Evolutionary conservation across 1,139 yeast species (phyloP), one percentile per base, ranked within the genome.

Genomic region (Debaryomyces coudertii): DNA sequence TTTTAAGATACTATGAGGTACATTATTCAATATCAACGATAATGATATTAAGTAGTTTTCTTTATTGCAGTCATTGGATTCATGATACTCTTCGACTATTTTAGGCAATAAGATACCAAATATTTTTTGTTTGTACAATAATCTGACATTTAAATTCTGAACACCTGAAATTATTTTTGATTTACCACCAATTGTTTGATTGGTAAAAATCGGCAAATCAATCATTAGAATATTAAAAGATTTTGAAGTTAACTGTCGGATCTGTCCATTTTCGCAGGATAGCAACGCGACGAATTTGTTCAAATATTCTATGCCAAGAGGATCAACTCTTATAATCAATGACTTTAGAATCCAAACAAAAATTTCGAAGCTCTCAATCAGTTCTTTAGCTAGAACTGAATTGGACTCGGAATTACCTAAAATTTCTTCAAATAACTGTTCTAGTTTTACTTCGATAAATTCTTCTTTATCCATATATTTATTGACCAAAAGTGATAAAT

Each of bases 81-180:
- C 43, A 24, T 53, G 44, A n/a, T 52, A 79, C n/a, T 68, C 67
- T 0, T 61, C 56, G 11, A 80, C 71, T 34, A 85, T 58, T 40
- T 62, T 65, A 1, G 83, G 83, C 18, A 84, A 69, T 3, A 83
- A 69, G 7, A 73, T 68, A 47, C 80, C 80, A 63, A 89, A 89
- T 18, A 87, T 73, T 52, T 84, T 83, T 59, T 93, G 98, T 61
- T 89, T 90, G 71, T 86, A 87, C 25, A 93, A 71, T 37, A 79
- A 63, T 47, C 87, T 77, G 22, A 86, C 79, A 49, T 83, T 79
- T 47, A 85, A 72, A 50, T 82, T 81, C 52, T 76, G 63, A 14
- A 79, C 80, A 35, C 76, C 74, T 2, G 79, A 73, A 33, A 80
- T 82, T 36, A 76, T 53, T 41, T 63, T 60, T 23, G 52, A 54